A percentile compares a stretch with the other conserved stretches of the same genome.
Conservation (phyloP, 805 yeast genomes). For the Kazachstania psychrophila region DNA sequence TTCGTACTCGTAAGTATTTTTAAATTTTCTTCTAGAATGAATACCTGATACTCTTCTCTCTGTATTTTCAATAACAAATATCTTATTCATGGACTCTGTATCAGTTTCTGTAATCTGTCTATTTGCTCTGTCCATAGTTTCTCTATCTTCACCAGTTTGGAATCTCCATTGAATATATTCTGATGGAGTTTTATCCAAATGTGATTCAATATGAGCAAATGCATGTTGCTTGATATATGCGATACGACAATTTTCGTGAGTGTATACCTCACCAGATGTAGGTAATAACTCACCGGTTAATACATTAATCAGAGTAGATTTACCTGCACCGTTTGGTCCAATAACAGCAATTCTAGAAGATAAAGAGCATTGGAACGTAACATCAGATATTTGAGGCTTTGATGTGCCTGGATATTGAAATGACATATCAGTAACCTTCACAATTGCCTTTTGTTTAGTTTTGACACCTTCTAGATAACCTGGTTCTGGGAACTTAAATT, state of each 20-base stretch:
- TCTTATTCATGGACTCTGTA: constrained; percentile 94
- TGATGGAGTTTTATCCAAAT: constrained; percentile 95
- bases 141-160: constrained; percentile 99
- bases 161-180: constrained; percentile 99
- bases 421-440: constrained; percentile 87
- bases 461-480: constrained; percentile 99
- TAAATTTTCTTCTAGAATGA: constrained; percentile 94
- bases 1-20: constrained; percentile 98
- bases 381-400: constrained; percentile 80
- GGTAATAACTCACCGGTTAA: constrained; percentile 97
- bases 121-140: constrained; percentile 98
- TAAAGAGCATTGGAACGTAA: constrained; percentile 94
- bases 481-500: constrained; percentile 95
- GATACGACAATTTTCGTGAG: constrained; percentile 96
- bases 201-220: constrained; percentile 94
- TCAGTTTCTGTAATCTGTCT: constrained; percentile 91
- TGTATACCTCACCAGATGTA: constrained; percentile 94
- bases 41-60: constrained; percentile 90
- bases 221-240: constrained; percentile 99
- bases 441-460: constrained; percentile 98
- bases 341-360: constrained; percentile 98
- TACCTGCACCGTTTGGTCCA: constrained; percentile 99
- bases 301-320: constrained; percentile 92
- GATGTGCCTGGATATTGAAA: constrained; percentile 97
- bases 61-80: constrained; percentile 94